Conservation (phyloP, 495 filamentous ascomycete genomes). For the Saxophila tyrrhenica region DNA sequence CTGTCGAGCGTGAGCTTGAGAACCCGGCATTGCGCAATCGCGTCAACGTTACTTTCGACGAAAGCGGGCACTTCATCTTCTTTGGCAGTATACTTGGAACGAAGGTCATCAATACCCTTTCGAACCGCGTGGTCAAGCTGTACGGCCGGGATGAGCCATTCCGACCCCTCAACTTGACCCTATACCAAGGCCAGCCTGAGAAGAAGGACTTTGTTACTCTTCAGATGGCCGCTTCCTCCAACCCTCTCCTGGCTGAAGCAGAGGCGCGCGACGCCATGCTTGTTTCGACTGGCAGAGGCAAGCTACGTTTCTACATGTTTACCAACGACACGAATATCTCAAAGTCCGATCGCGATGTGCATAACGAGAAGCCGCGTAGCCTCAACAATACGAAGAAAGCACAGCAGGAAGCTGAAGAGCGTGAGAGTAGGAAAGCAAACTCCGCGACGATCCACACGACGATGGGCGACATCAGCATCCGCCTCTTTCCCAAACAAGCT, state of each 20-base stretch:
- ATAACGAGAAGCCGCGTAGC: conserved; percentile 79
- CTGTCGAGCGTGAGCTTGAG: conserved; percentile 78
- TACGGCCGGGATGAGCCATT: conserved; percentile 85
- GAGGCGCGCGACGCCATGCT: conserved; percentile 87
- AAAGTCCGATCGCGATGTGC: conserved; percentile 78
- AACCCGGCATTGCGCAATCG: conserved; percentile 53
- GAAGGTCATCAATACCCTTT: conserved; percentile 90
- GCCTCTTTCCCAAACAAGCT: conserved; percentile 83
- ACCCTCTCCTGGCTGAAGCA: conserved; percentile 86
- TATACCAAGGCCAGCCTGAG: conserved; percentile 94
- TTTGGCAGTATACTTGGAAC: conserved; percentile 85
- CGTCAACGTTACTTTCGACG: conserved; percentile 84
- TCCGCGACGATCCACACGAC: conserved; percentile 83
- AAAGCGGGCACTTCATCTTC: conserved; percentile 87
- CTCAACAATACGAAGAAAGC: conserved; percentile 33
- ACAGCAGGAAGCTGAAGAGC: conserved; percentile 51
- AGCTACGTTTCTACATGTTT: conserved; percentile 96
- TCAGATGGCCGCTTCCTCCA: conserved; percentile 92
- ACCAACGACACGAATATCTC: conserved; percentile 77
- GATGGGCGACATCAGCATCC: conserved; percentile 87
- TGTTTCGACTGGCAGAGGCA: conserved; percentile 69
- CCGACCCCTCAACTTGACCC: conserved; percentile 63
- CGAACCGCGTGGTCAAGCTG: conserved; percentile 77
- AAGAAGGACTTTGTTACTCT: conserved; percentile 86
- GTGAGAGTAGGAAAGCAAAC: conserved; percentile 40